Percentiles rank a stretch among this genome's conserved stretches.
These are phyloP conservation scores for Geotrichum carabidarum DNA, from an alignment of 1,139 yeast genomes.

Conservation along the genomic window DNA sequence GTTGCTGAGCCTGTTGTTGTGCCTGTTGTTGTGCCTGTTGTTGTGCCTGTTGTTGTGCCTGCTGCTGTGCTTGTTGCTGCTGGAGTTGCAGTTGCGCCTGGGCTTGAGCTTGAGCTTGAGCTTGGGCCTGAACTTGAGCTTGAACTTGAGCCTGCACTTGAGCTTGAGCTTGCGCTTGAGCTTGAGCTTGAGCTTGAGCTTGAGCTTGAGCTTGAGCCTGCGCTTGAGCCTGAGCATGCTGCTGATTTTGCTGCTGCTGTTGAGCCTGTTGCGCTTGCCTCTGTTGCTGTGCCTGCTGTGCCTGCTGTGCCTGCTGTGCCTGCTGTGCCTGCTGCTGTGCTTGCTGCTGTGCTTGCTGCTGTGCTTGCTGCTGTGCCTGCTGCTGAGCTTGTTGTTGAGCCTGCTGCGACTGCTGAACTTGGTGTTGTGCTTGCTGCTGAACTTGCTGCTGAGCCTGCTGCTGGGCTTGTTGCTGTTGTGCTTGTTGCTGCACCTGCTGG, in stretches of 20 bases:
- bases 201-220: slow-evolving; percentile 4
- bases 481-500: slow-evolving; percentile 11
- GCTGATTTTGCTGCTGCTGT: slow-evolving; percentile 9
- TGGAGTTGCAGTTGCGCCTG: slow-evolving; percentile 19
- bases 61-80: slow-evolving; percentile 17
- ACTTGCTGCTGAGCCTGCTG: slow-evolving; percentile 27
- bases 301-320: slow-evolving; percentile 12
- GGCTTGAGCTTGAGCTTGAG: slow-evolving; percentile 16
- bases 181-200: slow-evolving; percentile 6
- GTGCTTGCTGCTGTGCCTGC: slow-evolving; percentile 9
- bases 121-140: slow-evolving; percentile 15
- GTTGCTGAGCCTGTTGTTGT: slow-evolving; percentile 13
- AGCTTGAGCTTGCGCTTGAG: slow-evolving; percentile 15
- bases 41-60: slow-evolving; percentile 11
- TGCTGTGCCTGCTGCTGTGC: slow-evolving; percentile 23
- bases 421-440: slow-evolving; percentile 23
- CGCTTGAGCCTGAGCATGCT: slow-evolving; percentile 4
- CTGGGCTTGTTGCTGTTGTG: slow-evolving; percentile 11
- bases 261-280: slow-evolving; percentile 4
- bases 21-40: slow-evolving; percentile 16
- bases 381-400: slow-evolving; percentile 12
- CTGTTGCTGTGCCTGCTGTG: slow-evolving; percentile 5
- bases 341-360: slow-evolving; percentile 26
- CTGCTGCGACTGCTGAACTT: too few relatives aligned
- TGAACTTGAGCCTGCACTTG: slow-evolving; percentile 19